Conservation (phyloP, 73 alveolate species). For the Stentor roeselii region DNA sequence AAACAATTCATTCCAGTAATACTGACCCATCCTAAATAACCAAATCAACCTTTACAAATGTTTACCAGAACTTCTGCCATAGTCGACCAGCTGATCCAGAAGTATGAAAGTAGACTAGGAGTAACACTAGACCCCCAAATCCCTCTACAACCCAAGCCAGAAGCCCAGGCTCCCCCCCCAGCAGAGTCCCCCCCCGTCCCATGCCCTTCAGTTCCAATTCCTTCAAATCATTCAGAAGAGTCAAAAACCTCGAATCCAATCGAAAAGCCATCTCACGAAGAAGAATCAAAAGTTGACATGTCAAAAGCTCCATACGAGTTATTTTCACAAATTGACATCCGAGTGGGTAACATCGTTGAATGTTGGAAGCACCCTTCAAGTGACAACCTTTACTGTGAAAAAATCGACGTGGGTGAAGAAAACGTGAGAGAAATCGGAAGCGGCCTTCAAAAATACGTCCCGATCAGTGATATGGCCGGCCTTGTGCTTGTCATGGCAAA, state of each 20-base stretch:
- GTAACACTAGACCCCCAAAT: neutral
- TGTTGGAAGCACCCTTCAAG: conserved; percentile 70
- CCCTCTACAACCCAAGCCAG: neutral
- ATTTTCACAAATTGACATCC: conserved; percentile 28
- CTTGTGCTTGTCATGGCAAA: conserved; percentile 87
- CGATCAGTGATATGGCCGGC: conserved; percentile 84
- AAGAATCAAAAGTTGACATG: neutral
- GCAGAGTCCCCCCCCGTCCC: neutral
- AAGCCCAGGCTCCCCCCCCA: neutral
- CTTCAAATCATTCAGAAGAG: neutral
- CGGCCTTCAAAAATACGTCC: conserved; percentile 83
- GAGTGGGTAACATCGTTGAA: conserved; percentile 44
- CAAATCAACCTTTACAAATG: too few species aligned
- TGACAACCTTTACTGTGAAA: conserved; percentile 87
- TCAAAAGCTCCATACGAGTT: conserved; percentile 2
- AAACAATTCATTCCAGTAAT: too few species aligned
- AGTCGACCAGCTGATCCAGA: neutral
- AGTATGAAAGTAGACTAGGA: neutral
- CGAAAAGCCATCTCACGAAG: neutral
- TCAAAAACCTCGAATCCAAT: too few species aligned
- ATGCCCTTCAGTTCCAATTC: neutral
- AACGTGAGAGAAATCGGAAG: conserved; percentile 92
- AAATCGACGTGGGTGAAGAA: conserved; percentile 89
- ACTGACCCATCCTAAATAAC: too few species aligned
- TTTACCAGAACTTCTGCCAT: neutral